These are phyloP conservation scores for Phytopythium sindhum DNA, from an alignment of 352 stramenopile species.

Conservation along the genomic window DNA sequence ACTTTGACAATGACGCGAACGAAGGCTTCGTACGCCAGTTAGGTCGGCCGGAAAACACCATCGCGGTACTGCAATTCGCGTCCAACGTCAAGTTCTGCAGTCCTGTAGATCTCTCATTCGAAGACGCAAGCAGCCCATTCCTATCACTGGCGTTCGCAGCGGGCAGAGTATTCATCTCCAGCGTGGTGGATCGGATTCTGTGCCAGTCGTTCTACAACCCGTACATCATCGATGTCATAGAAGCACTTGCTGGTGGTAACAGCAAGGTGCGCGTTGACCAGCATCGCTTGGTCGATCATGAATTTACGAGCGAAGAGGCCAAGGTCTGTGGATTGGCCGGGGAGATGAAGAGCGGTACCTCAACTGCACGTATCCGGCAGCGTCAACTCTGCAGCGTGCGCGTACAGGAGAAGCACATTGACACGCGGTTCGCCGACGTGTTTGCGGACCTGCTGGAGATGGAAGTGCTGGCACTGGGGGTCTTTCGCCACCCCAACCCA, in stretches of 20 bases:
- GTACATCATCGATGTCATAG: constrained; percentile 64
- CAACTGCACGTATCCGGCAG: not conserved
- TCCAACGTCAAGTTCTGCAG: constrained; percentile 53
- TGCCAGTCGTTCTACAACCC: constrained; percentile 83
- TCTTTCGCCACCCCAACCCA: constrained; percentile 35
- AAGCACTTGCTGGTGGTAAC: constrained; percentile 42
- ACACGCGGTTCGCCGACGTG: constrained; percentile 33
- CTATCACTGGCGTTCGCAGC: constrained; percentile 52
- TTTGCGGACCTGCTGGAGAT: constrained; percentile 42
- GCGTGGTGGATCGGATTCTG: constrained; percentile 55
- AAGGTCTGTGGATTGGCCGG: not conserved
- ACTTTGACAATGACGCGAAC: not conserved
- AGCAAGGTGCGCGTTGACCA: not conserved
- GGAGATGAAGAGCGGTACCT: too few relatives aligned
- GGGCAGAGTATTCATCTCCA: constrained; percentile 52
- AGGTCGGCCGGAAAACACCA: constrained; percentile 16
- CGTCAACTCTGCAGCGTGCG: constrained; percentile 33
- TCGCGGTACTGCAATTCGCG: constrained; percentile 42
- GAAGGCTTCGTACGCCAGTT: constrained; percentile 3
- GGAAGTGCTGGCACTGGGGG: constrained; percentile 46
- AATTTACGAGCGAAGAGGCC: not conserved
- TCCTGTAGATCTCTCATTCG: constrained; percentile 38
- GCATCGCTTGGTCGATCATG: too few relatives aligned
- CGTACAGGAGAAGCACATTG: constrained; percentile 37
- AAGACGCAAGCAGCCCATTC: constrained; percentile 46